Evolutionary conservation across 306 rosid genomes (phyloP), one percentile per base, ranked within the genome.

Genomic region (Quercus aquifolioides): DNA sequence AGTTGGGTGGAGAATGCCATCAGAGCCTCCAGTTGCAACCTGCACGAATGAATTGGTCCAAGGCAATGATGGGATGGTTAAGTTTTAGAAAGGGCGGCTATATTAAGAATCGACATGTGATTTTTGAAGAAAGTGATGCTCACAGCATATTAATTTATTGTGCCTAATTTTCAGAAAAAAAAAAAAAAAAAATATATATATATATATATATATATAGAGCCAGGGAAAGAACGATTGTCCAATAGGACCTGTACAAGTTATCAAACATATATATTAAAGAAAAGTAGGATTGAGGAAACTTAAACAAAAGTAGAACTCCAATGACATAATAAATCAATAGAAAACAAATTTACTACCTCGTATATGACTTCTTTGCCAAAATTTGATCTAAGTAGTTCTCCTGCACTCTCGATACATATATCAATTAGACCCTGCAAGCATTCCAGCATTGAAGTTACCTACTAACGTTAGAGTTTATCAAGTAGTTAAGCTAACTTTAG

Each of bases 301-400:
- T 38, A 71, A 35, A 71, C 73, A 68, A 68, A 12, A 3, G 28
- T 26, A 23, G 30, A 74, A 80, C 60, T n/a, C 23, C 51, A 18
- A 33, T 5, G 74, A 56, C 58, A 56, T 28, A 43, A 46, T n/a
- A 17, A 21, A n/a, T 74, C 75, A 19, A 23, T 35, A 35, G 64
- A 68, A 58, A 23, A 57, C 73, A 33, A 26, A 71, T 65, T 51
- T 77, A 74, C 73, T 89, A 95, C 99, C 99, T 95, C 97, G 30
- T 91, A 93, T 35, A 95, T 46, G 78, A 92, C 87, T 64, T 95
- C 98, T 86, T 88, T 93, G 80, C 99, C 98, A 76, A 93, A 89
- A 86, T 95, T 95, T 84, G 97, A 95, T 76, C 73, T 76, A 51
- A 95, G 89, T 21, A 93, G 73, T 82, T 95, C 92, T 63, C 87